Base-by-base conservation (phyloP, 2,329 filamentous ascomycete species). In the Aureobasidium sp. region DNA sequence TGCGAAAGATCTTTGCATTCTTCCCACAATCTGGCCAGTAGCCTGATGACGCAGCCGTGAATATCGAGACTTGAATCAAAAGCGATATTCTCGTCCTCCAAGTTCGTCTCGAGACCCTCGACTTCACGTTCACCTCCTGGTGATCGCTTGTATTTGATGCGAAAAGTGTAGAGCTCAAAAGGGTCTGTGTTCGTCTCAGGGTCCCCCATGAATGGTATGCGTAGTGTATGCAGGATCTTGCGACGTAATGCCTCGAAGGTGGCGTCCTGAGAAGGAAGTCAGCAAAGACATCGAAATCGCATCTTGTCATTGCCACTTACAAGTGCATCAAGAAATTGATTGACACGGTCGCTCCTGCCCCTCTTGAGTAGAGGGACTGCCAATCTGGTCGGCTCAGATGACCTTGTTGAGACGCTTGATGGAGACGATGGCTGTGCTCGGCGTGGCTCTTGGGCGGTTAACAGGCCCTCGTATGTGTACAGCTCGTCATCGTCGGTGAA, bases 111-210 rank as follows among this genome's bases (percentile, higher is more conserved):
- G n/a, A 51, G 30, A 3, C 48, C 37, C 19, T 51, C 17, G 3
- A 51, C 35, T 25, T 41, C 37, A 40, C 27, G 35, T 27, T 38
- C 19, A 19, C 25, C 22, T 10, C 19, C 22, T 12, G 37, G 6
- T 5, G 25, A 32, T 3, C 22, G 11, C 11, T 44, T 37, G 49
- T 53, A 74, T n/a, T 67, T 66, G 57, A 76, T 72, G 2, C 65
- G 66, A 52, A 74, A 74, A 1, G 67, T 72, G 56, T 74, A 75
- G 4, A 65, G 64, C 58, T 76, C 74, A 6, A 75, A 41, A 14
- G 74, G 64, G 0, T 60, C 45, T 22, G 66, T 57, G 17, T 64
- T 63, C 42, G 70, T 62, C 22, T 68, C 65, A 42, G 68, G 65
- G 32, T 56, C 35, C 11, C 40, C 30, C 10, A 53, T 21, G 25